phyloP scores from a whole-genome alignment of 306 rosid species.

The Purshia tridentata region DNA sequence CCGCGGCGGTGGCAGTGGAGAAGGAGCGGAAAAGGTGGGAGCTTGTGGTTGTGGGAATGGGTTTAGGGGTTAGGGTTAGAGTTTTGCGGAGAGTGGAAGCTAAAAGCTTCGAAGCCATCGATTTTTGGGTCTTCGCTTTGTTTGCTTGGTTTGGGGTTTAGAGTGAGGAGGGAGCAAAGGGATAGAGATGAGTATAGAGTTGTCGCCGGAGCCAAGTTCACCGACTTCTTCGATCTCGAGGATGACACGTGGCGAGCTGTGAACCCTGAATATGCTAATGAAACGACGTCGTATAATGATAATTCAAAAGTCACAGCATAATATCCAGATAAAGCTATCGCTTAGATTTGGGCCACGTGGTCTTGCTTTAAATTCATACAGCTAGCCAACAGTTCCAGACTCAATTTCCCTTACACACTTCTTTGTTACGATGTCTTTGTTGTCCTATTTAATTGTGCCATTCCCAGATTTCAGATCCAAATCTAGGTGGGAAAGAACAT shows the following conservation, averaged over 20 bases:
- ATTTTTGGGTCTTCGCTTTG: not conserved
- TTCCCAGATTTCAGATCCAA: constrained; percentile 32
- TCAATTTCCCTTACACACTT: not conserved
- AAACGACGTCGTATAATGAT: constrained; percentile 6
- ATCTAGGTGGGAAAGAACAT: not conserved
- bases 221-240: constrained; percentile 20
- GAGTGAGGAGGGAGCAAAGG: constrained; percentile 12
- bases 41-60: constrained; percentile 6
- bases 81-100: constrained; percentile 51
- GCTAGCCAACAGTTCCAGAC: not conserved
- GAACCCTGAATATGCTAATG: not conserved
- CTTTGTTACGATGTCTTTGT: not conserved
- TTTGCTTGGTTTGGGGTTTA: no score
- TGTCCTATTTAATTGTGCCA: not conserved
- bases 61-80: constrained; percentile 23
- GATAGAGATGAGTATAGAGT: not conserved
- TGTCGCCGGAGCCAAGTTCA: not conserved
- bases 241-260: constrained; percentile 32
- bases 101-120: constrained; percentile 62
- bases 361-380: constrained; percentile 25
- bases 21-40: constrained; percentile 17
- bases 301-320: not conserved
- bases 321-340: not conserved
- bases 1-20: constrained; percentile 46
- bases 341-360: constrained; percentile 5